Base-by-base conservation (phyloP, 768 basidiomycete genomes). In the Lactarius pseudohatsudake region DNA sequence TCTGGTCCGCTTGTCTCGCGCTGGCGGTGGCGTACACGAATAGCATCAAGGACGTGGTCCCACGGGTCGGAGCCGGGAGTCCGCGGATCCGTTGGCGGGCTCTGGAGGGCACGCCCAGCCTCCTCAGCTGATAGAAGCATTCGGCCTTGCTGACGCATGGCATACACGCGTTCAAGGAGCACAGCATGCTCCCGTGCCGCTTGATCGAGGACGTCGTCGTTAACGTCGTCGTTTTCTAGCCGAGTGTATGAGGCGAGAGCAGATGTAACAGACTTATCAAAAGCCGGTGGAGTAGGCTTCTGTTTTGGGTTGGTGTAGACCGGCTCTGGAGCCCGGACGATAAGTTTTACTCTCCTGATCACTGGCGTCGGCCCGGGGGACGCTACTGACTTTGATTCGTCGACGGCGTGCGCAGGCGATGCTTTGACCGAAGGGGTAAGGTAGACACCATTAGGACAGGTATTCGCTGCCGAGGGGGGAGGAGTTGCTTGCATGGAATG, bases 291-390 rank as follows among this genome's bases (percentile, higher is more conserved):
- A 0, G 83, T 80, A 1, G 91, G 89, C 13, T 80, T 79, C 72
- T 97, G 94, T 15, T 73, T 74, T 0, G 90, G 93, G 74, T 88
- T 84, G 15, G 92, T 85, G 53, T 86, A 78, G 2, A 78, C 73
- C 3, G 85, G 85, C 1, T 83, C 81, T 8, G 90, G 91, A 15
- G 79, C 79, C 45, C 88, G 83, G 16, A 93, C 88, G 57, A 91
- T 82, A 64, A 90, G 79, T 71, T 82, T 85, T 57, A 92, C 80
- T 61, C 91, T 85, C 73, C 83, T 86, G 64, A 91, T 81, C 36
- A 77, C 77, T n/a, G 75, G 75, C 20, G 71, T 73, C 18, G 72
- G 62, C 40, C 72, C 34, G 57, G 65, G 67, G 34, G 71, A 34
- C 20, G 47, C 22, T 9, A 55, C 2, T 10, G 26, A 38, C 38